Conservation (phyloP, 2,329 filamentous ascomycete genomes). For the Thelonectria olida region DNA sequence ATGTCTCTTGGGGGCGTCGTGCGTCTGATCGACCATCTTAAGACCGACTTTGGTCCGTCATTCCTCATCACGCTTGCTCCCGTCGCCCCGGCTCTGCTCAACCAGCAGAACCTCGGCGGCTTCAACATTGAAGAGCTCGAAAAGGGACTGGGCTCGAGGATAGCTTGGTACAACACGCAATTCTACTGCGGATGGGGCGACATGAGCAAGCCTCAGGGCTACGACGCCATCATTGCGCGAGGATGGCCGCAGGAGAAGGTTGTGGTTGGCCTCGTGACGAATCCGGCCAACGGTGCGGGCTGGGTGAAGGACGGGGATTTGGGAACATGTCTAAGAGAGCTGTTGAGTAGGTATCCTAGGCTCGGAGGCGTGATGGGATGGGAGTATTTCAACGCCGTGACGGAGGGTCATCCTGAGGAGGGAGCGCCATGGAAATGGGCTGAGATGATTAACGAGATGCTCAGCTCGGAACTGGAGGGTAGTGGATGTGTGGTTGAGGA, state of each 20-base stretch:
- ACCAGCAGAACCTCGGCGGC: constrained; percentile 72
- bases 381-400: constrained; percentile 86
- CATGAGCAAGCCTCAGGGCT: constrained; percentile 51
- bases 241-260: constrained; percentile 78
- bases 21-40: constrained; percentile 71
- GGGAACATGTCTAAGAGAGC: constrained; percentile 49
- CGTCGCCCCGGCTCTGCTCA: constrained; percentile 74
- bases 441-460: constrained; percentile 39
- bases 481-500: not conserved
- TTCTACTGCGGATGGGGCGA: constrained; percentile 89
- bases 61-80: constrained; percentile 84
- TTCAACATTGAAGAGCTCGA: constrained; percentile 82
- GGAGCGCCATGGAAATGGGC: constrained; percentile 79
- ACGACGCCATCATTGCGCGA: constrained; percentile 57
- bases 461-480: constrained; percentile 16
- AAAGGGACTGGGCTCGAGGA: constrained; percentile 65
- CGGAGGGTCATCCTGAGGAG: constrained; percentile 37
- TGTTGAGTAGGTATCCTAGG: constrained; percentile 61
- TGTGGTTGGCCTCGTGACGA: constrained; percentile 81
- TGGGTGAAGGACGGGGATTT: constrained; percentile 57
- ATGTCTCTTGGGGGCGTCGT: constrained; percentile 73
- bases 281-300: constrained; percentile 70
- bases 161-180: constrained; percentile 86
- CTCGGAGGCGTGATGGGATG: constrained; percentile 91
- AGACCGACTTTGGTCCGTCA: constrained; percentile 69